These are phyloP conservation scores for Metschnikowia corniflorae DNA, from an alignment of 805 yeast species.

Conservation along the genomic window DNA sequence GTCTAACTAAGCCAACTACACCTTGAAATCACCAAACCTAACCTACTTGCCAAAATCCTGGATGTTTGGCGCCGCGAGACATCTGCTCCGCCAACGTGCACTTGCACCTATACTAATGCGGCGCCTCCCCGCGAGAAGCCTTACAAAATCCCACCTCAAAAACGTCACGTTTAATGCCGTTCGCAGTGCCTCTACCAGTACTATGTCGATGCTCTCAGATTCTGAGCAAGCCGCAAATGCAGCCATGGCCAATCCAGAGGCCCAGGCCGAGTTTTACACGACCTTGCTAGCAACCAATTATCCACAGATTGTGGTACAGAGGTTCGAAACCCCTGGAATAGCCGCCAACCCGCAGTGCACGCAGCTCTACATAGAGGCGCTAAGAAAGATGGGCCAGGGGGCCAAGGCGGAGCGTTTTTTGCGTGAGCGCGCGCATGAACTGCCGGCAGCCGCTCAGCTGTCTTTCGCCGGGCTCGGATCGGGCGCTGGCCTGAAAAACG, in stretches of 20 bases:
- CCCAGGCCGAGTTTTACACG: constrained; percentile 83
- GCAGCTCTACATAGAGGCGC: constrained; percentile 73
- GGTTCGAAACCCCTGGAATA: constrained; percentile 93
- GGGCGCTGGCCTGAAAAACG: constrained; percentile 61
- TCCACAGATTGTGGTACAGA: constrained; percentile 93
- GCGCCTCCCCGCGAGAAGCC: constrained; percentile 2
- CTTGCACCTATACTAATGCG: neutral
- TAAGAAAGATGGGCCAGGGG: constrained; percentile 70
- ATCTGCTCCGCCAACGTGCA: constrained; percentile 6
- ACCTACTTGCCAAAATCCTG: neutral
- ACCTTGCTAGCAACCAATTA: constrained; percentile 72
- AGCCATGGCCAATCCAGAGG: constrained; percentile 59
- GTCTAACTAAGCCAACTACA: no score
- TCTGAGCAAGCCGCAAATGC: constrained; percentile 86
- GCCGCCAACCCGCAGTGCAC: constrained; percentile 80
- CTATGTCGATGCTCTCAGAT: constrained; percentile 30
- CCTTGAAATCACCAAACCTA: constrained; percentile 1
- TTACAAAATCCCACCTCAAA: no score
- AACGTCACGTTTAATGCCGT: no score
- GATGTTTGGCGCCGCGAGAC: constrained; percentile 9
- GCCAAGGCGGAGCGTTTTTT: constrained; percentile 66
- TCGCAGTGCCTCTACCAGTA: constrained; percentile 22
- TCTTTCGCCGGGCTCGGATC: constrained; percentile 26
- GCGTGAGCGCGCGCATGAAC: constrained; percentile 6
- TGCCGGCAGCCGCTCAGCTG: constrained; percentile 6